A percentile compares a stretch with the other conserved stretches of the same genome.
Evolutionary conservation across 1,284 basidiomycete genomes (phyloP).

Genomic region (Cryptococcus sp.): DNA sequence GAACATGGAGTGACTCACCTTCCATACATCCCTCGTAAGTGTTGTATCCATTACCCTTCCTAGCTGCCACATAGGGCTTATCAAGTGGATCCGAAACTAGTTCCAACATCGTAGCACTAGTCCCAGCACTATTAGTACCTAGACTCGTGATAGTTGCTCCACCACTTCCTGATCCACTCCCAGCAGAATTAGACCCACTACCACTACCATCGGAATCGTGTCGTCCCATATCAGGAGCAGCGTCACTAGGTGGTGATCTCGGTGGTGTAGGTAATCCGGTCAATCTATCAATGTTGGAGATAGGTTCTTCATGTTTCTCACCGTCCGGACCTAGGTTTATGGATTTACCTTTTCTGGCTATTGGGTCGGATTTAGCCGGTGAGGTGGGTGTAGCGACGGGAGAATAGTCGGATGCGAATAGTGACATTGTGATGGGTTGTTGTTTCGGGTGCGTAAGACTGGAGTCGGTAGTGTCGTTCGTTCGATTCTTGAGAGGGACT

Average conservation of each 20-base stretch:
- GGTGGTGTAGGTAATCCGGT: background rate
- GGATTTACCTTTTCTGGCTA: slow-evolving; percentile 5
- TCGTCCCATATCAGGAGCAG: background rate
- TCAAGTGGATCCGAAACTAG: background rate
- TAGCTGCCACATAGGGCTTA: background rate
- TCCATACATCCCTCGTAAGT: slow-evolving; percentile 41
- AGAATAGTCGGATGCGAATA: slow-evolving; percentile 38
- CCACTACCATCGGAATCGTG: slow-evolving; percentile 1
- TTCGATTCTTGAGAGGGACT: too few relatives aligned
- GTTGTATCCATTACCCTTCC: slow-evolving; percentile 16
- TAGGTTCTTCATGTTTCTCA: too few relatives aligned
- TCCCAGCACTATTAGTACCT: background rate
- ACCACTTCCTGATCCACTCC: background rate
- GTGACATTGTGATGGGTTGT: slow-evolving; percentile 11
- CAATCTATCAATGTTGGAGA: background rate
- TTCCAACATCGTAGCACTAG: background rate
- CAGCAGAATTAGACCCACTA: background rate
- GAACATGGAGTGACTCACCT: slow-evolving; percentile 30
- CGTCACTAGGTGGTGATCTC: background rate
- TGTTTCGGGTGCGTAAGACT: background rate
- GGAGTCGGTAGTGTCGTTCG: background rate
- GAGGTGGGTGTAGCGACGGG: slow-evolving; percentile 10
- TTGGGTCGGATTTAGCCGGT: slow-evolving; percentile 1
- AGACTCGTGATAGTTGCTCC: background rate
- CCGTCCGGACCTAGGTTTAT: background rate